Conservation (phyloP, 2,329 filamentous ascomycete species). For the Apiospora sp. region DNA sequence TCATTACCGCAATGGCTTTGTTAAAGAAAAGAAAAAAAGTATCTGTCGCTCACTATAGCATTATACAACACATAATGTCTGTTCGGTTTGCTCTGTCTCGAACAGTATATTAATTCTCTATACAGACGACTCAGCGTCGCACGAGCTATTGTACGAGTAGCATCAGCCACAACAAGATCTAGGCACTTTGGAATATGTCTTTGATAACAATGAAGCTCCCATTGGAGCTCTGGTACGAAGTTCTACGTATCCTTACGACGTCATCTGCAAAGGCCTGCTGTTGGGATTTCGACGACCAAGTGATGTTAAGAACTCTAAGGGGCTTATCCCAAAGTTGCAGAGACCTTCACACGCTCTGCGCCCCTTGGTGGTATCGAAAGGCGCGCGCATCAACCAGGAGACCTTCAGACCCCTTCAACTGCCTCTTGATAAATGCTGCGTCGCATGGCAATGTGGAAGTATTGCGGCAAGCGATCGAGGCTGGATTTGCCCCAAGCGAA, state of each 20-base stretch:
- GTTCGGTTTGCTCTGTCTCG: not conserved
- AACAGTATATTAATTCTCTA: not conserved
- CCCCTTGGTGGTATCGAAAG: not conserved
- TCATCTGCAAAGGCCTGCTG: not conserved
- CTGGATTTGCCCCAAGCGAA: not conserved
- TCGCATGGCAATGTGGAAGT: not conserved
- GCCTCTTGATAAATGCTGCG: not conserved
- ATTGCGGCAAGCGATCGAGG: not conserved
- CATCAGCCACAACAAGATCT: not conserved
- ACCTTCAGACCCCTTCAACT: not conserved
- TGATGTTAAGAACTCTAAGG: not conserved
- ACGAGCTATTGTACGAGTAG: not conserved
- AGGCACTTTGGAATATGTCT: not conserved
- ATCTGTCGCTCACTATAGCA: not conserved
- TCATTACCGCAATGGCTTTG: not conserved
- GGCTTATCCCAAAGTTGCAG: slow-evolving; percentile 3
- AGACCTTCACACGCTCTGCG: not conserved
- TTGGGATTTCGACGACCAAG: not conserved
- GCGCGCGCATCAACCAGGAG: not conserved
- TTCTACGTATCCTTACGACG: not conserved
- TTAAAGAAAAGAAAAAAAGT: not conserved
- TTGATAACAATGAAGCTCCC: slow-evolving; percentile 1
- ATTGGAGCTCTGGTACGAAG: not conserved
- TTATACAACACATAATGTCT: not conserved
- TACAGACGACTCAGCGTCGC: not conserved